Evolutionary conservation across 805 yeast genomes (phyloP).

Genomic region (Debaryomyces tyrocola): DNA sequence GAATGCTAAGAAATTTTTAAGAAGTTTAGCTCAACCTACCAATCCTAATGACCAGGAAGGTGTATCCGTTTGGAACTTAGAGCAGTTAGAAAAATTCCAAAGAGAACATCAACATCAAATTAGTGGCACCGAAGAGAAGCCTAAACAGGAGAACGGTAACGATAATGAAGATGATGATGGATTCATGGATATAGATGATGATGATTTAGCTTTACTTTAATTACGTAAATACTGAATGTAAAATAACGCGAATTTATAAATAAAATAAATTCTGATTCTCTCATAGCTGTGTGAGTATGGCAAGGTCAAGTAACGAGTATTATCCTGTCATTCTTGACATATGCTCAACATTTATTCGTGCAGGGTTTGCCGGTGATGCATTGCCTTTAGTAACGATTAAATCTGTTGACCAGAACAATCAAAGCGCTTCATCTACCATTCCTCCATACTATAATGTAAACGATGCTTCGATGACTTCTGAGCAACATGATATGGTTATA

Average conservation of each 20-base stretch:
- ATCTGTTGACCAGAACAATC: background rate
- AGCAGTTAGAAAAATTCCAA: slow-evolving; percentile 63
- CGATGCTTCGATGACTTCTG: slow-evolving; percentile 18
- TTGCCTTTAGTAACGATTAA: slow-evolving; percentile 11
- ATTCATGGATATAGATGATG: slow-evolving; percentile 49
- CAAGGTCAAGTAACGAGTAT: slow-evolving; percentile 9
- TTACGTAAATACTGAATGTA: background rate
- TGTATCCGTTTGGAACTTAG: slow-evolving; percentile 86
- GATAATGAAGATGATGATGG: slow-evolving; percentile 32
- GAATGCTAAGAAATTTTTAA: slow-evolving; percentile 84
- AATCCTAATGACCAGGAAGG: slow-evolving; percentile 91
- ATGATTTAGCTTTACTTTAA: slow-evolving; percentile 37
- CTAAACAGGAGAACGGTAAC: slow-evolving; percentile 12
- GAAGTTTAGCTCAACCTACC: slow-evolving; percentile 93
- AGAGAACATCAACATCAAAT: slow-evolving; percentile 40
- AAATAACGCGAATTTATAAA: background rate
- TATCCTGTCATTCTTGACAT: slow-evolving; percentile 17
- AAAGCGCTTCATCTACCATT: background rate
- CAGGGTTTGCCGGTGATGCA: slow-evolving; percentile 27
- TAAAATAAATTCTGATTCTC: too few species aligned
- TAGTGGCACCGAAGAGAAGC: slow-evolving; percentile 9
- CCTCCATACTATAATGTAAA: slow-evolving; percentile 21
- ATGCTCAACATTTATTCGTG: slow-evolving; percentile 17
- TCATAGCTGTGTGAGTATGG: background rate
- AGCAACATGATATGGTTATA: slow-evolving; percentile 11